phyloP scores from a whole-genome alignment of 345 rosid species.

The Citrus inodora region DNA sequence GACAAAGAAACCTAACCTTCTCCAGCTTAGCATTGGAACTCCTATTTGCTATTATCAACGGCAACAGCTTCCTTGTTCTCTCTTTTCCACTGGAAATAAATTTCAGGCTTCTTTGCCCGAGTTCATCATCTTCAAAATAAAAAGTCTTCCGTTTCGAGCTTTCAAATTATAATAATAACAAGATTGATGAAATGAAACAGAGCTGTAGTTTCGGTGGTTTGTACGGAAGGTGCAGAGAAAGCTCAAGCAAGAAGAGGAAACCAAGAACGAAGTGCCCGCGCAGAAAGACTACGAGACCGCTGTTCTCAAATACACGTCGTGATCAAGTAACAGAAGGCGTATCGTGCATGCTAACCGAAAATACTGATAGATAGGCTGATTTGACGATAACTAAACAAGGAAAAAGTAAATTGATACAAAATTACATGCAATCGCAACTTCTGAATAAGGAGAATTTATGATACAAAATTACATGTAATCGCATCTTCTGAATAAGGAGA shows the following conservation, averaged over 20 bases:
- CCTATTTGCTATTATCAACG: slow-evolving; percentile 62
- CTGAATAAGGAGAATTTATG: background rate
- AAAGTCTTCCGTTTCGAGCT: background rate
- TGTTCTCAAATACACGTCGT: background rate
- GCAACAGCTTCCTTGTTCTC: slow-evolving; percentile 68
- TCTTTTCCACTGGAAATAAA: slow-evolving; percentile 90
- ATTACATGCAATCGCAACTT: background rate
- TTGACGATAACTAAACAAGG: no score
- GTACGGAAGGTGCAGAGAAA: no score
- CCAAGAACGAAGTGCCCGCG: slow-evolving; percentile 18
- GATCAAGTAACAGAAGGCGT: no score
- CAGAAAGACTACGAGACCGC: background rate
- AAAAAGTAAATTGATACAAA: no score
- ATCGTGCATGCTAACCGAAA: no score
- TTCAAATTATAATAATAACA: background rate
- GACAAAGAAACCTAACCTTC: slow-evolving; percentile 44
- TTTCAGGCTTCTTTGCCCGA: slow-evolving; percentile 76
- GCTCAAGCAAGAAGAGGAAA: slow-evolving; percentile 35
- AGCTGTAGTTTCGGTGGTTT: slow-evolving; percentile 24
- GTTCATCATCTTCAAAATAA: slow-evolving; percentile 23
- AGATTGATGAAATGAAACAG: background rate
- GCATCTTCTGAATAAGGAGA: background rate
- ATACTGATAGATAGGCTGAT: no score
- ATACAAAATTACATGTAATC: background rate
- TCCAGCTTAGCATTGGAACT: slow-evolving; percentile 48